These are phyloP conservation scores for Knufia petricola DNA, from an alignment of 2,329 filamentous ascomycete species.

Conservation along the genomic window DNA sequence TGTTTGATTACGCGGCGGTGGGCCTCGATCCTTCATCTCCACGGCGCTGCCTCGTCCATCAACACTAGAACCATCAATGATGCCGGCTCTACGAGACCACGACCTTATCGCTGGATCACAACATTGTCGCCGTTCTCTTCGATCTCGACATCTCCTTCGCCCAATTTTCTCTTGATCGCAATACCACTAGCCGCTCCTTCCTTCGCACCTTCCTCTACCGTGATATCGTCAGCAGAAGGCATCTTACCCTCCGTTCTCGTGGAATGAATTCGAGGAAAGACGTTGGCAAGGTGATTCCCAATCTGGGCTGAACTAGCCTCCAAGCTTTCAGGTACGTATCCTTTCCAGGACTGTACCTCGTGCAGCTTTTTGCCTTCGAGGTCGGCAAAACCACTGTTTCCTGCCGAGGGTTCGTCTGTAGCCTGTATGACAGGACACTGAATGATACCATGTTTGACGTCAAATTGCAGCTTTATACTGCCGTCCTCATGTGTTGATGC, in stretches of 20 bases:
- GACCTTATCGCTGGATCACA: not conserved
- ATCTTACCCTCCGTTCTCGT: not conserved
- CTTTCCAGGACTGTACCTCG: conserved; percentile 1
- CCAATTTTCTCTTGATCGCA: not conserved
- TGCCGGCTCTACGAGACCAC: not conserved
- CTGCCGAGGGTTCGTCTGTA: not conserved
- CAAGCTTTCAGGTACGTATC: not conserved
- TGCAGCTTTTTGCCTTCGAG: conserved; percentile 8
- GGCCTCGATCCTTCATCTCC: not conserved
- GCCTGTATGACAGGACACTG: conserved; percentile 5
- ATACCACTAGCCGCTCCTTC: not conserved
- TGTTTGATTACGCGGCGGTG: not conserved
- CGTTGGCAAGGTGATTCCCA: not conserved
- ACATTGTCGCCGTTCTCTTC: conserved; percentile 6
- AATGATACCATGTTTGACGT: conserved; percentile 15
- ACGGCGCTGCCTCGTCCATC: not conserved
- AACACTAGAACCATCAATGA: not conserved
- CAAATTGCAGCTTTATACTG: conserved; percentile 12
- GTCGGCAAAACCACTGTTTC: not conserved
- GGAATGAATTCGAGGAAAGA: conserved; percentile 1
- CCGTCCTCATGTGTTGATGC: conserved; percentile 11
- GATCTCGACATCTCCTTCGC: not conserved
- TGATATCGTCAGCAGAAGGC: not conserved
- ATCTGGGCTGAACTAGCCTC: not conserved
- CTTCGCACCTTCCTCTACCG: not conserved